Evolutionary conservation across 305 asterid genomes (phyloP).

Genomic region (Solanum hybrid): DNA sequence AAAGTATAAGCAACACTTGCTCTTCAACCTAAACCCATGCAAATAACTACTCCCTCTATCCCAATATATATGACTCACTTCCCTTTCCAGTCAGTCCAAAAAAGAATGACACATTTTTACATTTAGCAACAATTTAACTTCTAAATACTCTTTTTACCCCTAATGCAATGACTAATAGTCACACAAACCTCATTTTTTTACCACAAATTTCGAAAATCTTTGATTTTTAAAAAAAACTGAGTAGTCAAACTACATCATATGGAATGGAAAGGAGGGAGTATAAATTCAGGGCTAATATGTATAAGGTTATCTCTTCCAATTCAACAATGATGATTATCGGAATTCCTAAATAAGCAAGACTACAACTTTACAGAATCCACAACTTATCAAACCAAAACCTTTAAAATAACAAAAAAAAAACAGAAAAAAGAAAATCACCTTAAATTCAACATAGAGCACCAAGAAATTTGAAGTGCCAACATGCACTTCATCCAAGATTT

Average conservation of each 20-base stretch:
- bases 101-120: background rate
- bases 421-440: background rate
- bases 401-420: background rate
- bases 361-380: background rate
- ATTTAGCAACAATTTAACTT: background rate
- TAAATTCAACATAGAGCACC: background rate
- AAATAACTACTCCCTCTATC: background rate
- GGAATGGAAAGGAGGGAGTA: background rate
- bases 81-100: background rate
- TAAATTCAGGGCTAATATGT: background rate
- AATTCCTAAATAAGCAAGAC: background rate
- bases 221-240: background rate
- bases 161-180: background rate
- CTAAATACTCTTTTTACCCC: background rate
- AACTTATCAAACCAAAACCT: background rate
- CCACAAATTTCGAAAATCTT: background rate
- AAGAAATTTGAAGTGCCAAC: background rate
- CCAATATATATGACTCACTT: background rate
- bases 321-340: background rate
- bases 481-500: background rate
- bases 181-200: background rate
- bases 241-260: background rate
- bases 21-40: background rate
- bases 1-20: background rate
- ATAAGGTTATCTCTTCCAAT: background rate